phyloP scores from a whole-genome alignment of 2,329 filamentous ascomycete genomes.

The Monosporascus sp. region DNA sequence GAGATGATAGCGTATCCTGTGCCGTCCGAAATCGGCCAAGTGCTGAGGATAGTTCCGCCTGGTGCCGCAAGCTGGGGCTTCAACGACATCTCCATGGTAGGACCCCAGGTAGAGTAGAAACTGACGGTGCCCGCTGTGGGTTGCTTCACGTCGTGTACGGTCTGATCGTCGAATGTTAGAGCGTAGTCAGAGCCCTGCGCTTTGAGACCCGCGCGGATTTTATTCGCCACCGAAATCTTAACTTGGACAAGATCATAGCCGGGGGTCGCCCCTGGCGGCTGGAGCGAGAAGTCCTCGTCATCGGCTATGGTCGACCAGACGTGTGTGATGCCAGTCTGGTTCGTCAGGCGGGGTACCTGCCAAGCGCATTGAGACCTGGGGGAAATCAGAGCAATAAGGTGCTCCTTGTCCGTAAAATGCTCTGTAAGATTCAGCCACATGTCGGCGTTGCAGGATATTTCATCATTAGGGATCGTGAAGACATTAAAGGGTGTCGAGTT shows the following conservation, averaged over 20 bases:
- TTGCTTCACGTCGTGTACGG: neutral
- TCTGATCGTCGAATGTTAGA: neutral
- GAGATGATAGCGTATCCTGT: conserved; percentile 21
- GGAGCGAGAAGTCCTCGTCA: neutral
- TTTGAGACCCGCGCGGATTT: neutral
- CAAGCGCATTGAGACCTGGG: neutral
- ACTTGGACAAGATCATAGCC: neutral
- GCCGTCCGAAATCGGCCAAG: conserved; percentile 21
- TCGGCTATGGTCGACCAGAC: neutral
- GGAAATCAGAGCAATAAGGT: neutral
- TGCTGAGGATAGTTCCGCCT: conserved; percentile 29
- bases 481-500: neutral
- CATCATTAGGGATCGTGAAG: neutral
- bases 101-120: neutral
- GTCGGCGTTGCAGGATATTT: neutral
- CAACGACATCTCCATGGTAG: conserved; percentile 8
- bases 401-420: neutral
- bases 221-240: neutral
- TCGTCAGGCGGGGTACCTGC: neutral
- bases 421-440: neutral
- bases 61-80: conserved; percentile 27
- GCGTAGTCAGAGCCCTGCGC: neutral
- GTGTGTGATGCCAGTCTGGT: neutral
- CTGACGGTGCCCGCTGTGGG: neutral
- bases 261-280: neutral